Evolutionary conservation across 2,329 filamentous ascomycete species (phyloP).

Genomic region (Aotearoamyces nothofagi): DNA sequence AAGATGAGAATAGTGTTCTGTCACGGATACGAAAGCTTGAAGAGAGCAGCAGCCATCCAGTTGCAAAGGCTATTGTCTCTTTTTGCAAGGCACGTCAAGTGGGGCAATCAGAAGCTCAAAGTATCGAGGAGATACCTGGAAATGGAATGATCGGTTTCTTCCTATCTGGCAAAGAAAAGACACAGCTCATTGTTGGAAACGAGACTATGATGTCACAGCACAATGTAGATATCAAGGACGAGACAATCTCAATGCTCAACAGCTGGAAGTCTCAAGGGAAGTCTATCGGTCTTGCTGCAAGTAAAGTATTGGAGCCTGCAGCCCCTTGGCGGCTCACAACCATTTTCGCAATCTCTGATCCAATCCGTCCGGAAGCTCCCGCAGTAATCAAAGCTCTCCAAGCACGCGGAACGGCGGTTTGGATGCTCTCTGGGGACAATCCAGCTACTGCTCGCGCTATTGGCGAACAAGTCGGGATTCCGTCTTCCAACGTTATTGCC

Average conservation of each 20-base stretch:
- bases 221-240: conserved; percentile 23
- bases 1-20: conserved; percentile 22
- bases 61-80: conserved; percentile 53
- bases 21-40: conserved; percentile 46
- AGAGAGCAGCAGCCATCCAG: conserved; percentile 58
- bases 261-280: conserved; percentile 48
- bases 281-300: conserved; percentile 45
- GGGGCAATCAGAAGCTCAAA: conserved; percentile 19
- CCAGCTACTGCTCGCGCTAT: conserved; percentile 70
- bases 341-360: conserved; percentile 65
- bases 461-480: conserved; percentile 61
- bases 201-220: conserved; percentile 48
- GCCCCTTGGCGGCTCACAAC: conserved; percentile 39
- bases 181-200: conserved; percentile 54
- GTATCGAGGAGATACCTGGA: conserved; percentile 53
- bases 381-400: conserved; percentile 50
- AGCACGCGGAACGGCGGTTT: conserved; percentile 54
- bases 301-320: conserved; percentile 13
- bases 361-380: conserved; percentile 58
- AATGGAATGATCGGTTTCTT: conserved; percentile 51
- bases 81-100: conserved; percentile 34
- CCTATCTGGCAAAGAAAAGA: conserved; percentile 14
- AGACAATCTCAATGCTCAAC: conserved; percentile 25
- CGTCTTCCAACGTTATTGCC: conserved; percentile 60
- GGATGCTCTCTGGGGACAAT: conserved; percentile 92